Evolutionary conservation across 768 basidiomycete species (phyloP).

Genomic region (Lyophyllum semitale): DNA sequence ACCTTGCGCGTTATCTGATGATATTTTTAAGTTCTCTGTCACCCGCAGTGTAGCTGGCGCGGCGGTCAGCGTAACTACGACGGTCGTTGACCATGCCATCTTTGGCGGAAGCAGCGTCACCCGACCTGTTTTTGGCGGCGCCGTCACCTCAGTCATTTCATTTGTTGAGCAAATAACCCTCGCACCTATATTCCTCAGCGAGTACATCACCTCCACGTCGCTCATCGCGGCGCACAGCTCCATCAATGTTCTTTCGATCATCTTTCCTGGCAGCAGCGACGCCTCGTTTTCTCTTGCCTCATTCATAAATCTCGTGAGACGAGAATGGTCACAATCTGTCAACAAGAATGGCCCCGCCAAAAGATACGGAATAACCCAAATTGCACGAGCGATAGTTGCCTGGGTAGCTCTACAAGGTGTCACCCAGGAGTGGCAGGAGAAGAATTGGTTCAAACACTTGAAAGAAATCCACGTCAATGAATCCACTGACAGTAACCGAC

Average conservation of each 20-base stretch:
- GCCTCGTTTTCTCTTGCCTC: conserved; percentile 80
- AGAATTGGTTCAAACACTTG: conserved; percentile 64
- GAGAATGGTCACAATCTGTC: conserved; percentile 68
- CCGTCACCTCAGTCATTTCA: conserved; percentile 61
- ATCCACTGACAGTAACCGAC: conserved; percentile 29
- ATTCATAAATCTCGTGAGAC: conserved; percentile 77
- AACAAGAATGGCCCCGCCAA: conserved; percentile 56
- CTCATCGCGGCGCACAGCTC: conserved; percentile 75
- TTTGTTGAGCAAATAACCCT: conserved; percentile 73
- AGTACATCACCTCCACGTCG: conserved; percentile 76
- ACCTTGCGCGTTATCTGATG: not conserved
- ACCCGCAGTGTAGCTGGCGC: conserved; percentile 62
- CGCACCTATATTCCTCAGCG: conserved; percentile 72
- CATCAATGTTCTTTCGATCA: conserved; percentile 69
- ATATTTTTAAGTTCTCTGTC: conserved; percentile 61
- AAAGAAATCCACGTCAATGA: conserved; percentile 67
- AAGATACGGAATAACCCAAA: conserved; percentile 63
- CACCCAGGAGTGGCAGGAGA: conserved; percentile 80
- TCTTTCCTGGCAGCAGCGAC: conserved; percentile 77
- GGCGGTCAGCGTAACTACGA: conserved; percentile 58
- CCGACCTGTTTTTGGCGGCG: conserved; percentile 56
- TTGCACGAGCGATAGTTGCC: conserved; percentile 70
- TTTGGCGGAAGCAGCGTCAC: conserved; percentile 64
- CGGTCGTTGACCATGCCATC: conserved; percentile 64
- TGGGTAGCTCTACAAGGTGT: conserved; percentile 84